A percentile compares a stretch with the other conserved stretches of the same genome.
phyloP scores from a whole-genome alignment of 257 asterid genomes.

The Solanum medicagineum region DNA sequence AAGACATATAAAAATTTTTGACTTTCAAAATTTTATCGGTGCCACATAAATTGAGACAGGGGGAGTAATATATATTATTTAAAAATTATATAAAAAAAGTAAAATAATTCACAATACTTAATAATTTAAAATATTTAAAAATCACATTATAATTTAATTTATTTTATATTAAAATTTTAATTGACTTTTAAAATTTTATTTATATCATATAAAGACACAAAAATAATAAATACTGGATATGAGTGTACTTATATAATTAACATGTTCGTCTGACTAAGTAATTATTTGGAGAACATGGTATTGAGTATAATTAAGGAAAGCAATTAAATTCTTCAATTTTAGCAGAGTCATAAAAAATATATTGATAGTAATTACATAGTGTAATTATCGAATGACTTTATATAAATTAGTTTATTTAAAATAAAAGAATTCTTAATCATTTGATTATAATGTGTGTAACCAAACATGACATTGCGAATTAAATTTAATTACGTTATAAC shows the following conservation, averaged over 20 bases:
- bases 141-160: no score
- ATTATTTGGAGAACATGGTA: background rate
- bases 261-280: background rate
- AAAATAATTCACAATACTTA: no score
- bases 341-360: background rate
- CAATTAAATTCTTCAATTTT: background rate
- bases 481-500: background rate
- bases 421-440: background rate
- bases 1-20: no score
- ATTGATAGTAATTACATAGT: background rate
- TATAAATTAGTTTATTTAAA: background rate
- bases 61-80: no score
- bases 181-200: no score
- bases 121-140: no score
- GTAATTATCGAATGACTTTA: background rate
- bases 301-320: background rate
- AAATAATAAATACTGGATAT: no score
- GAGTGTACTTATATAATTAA: background rate
- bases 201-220: no score
- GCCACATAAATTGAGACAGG: no score
- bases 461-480: background rate
- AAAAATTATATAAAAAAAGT: no score
- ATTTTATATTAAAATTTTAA: no score
- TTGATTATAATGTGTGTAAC: background rate
- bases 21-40: no score